Percentiles rank a stretch among this genome's conserved stretches.
Conservation (phyloP, 2,329 filamentous ascomycete genomes). For the Arthrobotrys entomopaga region DNA sequence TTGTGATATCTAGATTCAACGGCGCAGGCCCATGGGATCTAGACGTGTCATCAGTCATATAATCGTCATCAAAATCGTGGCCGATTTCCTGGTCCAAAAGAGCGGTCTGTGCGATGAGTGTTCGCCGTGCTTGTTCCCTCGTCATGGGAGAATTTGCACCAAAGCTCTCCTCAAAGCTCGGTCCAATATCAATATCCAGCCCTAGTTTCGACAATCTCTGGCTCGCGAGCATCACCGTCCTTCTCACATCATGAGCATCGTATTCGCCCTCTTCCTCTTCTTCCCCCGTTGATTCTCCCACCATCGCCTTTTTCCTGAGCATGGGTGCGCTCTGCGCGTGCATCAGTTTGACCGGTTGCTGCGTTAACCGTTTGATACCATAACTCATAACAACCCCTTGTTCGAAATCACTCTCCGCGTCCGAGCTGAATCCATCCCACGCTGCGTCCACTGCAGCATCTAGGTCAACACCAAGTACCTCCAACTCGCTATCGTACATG, state of each 20-base stretch:
- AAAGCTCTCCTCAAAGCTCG: conserved; percentile 52
- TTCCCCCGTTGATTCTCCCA: conserved; percentile 62
- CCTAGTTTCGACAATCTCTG: conserved; percentile 45
- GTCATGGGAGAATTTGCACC: conserved; percentile 33
- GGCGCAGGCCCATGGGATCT: conserved; percentile 48
- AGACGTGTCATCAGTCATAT: conserved; percentile 42
- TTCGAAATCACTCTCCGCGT: conserved; percentile 62
- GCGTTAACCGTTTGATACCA: conserved; percentile 40
- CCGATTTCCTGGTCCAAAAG: conserved; percentile 42
- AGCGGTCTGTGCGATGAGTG: conserved; percentile 35
- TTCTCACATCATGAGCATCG: conserved; percentile 34
- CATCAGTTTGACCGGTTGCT: conserved; percentile 50
- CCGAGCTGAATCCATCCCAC: conserved; percentile 78
- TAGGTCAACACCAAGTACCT: conserved; percentile 76
- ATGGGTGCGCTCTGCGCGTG: conserved; percentile 54
- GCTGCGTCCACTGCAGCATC: conserved; percentile 96
- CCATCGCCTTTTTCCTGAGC: conserved; percentile 61
- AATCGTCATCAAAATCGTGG: conserved; percentile 47
- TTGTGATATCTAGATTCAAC: conserved; percentile 42
- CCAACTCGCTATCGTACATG: conserved; percentile 56
- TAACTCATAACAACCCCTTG: conserved; percentile 64
- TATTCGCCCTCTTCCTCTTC: conserved; percentile 37
- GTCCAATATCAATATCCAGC: conserved; percentile 51
- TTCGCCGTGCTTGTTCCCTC: conserved; percentile 25
- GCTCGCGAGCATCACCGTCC: conserved; percentile 50